Evolutionary conservation across 352 stramenopile genomes (phyloP).

Genomic region (Globisporangium nagaii): DNA sequence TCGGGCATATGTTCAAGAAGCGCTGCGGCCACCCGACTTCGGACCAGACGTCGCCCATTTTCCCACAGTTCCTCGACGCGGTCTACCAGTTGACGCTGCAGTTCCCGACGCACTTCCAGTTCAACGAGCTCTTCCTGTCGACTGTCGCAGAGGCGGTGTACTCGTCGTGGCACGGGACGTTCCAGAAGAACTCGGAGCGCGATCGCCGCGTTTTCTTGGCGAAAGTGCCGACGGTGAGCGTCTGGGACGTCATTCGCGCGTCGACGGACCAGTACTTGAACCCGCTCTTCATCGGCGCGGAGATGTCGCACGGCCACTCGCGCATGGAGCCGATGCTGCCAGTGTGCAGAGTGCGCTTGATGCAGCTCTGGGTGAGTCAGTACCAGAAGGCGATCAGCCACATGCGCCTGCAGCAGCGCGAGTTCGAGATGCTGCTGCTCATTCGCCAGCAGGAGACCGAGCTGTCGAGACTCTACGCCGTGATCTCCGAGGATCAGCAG

Average conservation of each 20-base stretch:
- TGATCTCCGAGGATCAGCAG: conserved; percentile 54
- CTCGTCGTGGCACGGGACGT: conserved; percentile 94
- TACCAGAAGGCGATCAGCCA: conserved; percentile 87
- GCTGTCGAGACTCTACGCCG: conserved; percentile 55
- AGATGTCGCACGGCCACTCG: conserved; percentile 10
- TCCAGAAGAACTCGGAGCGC: conserved; percentile 86
- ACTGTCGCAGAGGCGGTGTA: conserved; percentile 96
- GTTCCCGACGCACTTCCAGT: conserved; percentile 98
- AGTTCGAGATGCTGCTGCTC: conserved; percentile 79
- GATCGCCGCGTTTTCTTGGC: conserved; percentile 61
- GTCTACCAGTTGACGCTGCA: conserved; percentile 97
- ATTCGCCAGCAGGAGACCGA: conserved; percentile 81
- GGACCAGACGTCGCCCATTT: conserved; percentile 96
- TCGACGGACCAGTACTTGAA: conserved; percentile 81
- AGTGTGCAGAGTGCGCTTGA: conserved; percentile 79
- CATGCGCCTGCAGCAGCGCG: conserved; percentile 82
- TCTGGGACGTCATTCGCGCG: conserved; percentile 82
- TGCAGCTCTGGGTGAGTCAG: conserved; percentile 83
- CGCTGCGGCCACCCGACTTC: conserved; percentile 71
- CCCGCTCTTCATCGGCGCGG: conserved; percentile 62
- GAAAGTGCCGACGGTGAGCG: conserved; percentile 65
- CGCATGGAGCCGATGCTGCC: conserved; percentile 72
- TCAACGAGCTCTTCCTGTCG: conserved; percentile 93
- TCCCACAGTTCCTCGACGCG: conserved; percentile 98
- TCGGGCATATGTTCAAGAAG: conserved; percentile 87